Conservation (phyloP, 306 rosid genomes). For the Parietaria judaica region DNA sequence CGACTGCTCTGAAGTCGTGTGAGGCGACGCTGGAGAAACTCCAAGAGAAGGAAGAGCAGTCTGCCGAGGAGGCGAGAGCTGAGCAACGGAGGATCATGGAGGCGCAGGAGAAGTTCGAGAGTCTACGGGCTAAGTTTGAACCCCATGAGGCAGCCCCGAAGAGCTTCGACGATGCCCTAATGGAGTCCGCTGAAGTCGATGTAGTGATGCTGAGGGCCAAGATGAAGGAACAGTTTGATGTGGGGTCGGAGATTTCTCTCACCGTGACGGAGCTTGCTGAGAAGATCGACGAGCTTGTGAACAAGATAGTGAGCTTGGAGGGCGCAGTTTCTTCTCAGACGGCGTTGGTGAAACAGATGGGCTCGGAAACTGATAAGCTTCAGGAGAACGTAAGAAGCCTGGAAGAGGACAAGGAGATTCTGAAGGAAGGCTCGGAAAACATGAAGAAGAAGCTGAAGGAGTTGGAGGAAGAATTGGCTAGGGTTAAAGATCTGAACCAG, state of each 20-base stretch:
- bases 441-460: conserved; percentile 41
- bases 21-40: conserved; percentile 47
- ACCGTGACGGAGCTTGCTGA: conserved; percentile 62
- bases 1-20: conserved; percentile 75
- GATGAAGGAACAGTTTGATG: conserved; percentile 30
- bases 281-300: conserved; percentile 69
- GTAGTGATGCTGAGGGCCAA: conserved; percentile 14
- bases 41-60: conserved; percentile 41
- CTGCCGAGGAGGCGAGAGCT: conserved; percentile 48
- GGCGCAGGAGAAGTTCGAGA: conserved; percentile 38
- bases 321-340: conserved; percentile 54
- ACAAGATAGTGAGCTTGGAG: conserved; percentile 55
- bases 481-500: conserved; percentile 33
- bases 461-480: conserved; percentile 55
- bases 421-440: conserved; percentile 42
- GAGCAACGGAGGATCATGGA: conserved; percentile 40
- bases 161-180: conserved; percentile 19
- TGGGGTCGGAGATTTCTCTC: conserved; percentile 33
- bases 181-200: conserved; percentile 31
- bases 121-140: conserved; percentile 32
- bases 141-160: conserved; percentile 17
- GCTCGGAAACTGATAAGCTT: conserved; percentile 60
- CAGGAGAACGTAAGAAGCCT: conserved; percentile 37
- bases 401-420: conserved; percentile 64
- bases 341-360: conserved; percentile 43